Evolutionary conservation across 768 basidiomycete genomes (phyloP).

Genomic region (Phaeotremella skinneri): DNA sequence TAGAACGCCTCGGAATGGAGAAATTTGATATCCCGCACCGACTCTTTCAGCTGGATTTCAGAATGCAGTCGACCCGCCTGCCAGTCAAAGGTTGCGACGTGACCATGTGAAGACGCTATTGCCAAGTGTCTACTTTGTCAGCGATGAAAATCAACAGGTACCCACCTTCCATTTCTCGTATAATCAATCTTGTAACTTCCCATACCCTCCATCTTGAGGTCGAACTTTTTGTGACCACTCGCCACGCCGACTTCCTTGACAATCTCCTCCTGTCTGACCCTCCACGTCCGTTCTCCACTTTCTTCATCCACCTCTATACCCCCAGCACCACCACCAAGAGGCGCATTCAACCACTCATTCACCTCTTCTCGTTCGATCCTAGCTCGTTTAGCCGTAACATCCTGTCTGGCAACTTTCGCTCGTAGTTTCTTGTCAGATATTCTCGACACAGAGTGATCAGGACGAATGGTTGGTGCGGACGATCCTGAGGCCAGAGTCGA

Average conservation of each 20-base stretch:
- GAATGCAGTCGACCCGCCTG: conserved; percentile 77
- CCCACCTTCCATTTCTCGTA: conserved; percentile 84
- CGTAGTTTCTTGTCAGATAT: conserved; percentile 74
- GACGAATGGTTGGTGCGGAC: conserved; percentile 49
- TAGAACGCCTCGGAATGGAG: conserved; percentile 89
- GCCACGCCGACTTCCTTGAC: conserved; percentile 50
- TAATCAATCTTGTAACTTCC: conserved; percentile 83
- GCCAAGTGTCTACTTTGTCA: conserved; percentile 67
- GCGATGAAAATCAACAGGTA: conserved; percentile 12
- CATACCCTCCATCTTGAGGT: conserved; percentile 72
- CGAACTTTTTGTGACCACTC: conserved; percentile 57
- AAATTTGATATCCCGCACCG: conserved; percentile 91
- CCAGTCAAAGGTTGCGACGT: conserved; percentile 93
- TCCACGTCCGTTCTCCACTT: conserved; percentile 85
- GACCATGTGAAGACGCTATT: conserved; percentile 75
- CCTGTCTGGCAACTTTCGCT: conserved; percentile 64
- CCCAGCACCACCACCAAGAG: conserved; percentile 66
- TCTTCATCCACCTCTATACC: conserved; percentile 67
- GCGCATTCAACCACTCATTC: conserved; percentile 53
- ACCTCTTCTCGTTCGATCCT: conserved; percentile 60
- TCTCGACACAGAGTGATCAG: conserved; percentile 51
- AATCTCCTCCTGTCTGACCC: conserved; percentile 78
- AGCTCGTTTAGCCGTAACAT: conserved; percentile 50
- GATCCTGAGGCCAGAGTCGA: conserved; percentile 55
- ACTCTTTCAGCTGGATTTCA: conserved; percentile 81